Conservation (phyloP, 306 rosid genomes). For the Albizia julibrissin region DNA sequence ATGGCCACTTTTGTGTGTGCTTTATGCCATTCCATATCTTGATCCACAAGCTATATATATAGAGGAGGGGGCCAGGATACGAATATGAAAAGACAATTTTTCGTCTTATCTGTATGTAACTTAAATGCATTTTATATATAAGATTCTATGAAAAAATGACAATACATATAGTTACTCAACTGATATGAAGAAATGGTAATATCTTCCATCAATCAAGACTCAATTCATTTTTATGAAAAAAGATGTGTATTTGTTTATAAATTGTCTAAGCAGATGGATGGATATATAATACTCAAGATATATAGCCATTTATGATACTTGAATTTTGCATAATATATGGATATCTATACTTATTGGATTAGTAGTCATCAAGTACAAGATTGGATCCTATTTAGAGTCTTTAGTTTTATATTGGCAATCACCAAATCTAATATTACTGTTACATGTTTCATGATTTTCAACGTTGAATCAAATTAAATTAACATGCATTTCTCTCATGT, state of each 20-base stretch:
- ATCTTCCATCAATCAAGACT: background rate
- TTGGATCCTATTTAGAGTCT: background rate
- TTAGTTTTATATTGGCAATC: background rate
- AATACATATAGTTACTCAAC: background rate
- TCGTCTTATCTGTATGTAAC: background rate
- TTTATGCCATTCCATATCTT: slow-evolving; percentile 26
- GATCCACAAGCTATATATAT: slow-evolving; percentile 29
- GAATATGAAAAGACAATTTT: background rate
- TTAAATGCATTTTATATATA: background rate
- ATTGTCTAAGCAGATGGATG: background rate
- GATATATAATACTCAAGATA: background rate
- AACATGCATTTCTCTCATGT: background rate
- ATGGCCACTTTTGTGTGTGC: background rate
- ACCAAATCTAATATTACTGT: background rate
- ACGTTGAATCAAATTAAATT: background rate
- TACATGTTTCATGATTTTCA: background rate
- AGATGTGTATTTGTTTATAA: background rate
- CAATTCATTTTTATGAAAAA: background rate
- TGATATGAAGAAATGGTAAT: background rate
- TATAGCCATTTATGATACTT: background rate
- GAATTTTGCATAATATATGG: background rate
- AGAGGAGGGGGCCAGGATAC: background rate
- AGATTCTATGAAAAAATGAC: background rate
- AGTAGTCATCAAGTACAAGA: background rate
- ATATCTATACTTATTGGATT: background rate